Evolutionary conservation across 164 flowering plant species (phyloP).

Genomic region (Aristolochia fimbriata): DNA sequence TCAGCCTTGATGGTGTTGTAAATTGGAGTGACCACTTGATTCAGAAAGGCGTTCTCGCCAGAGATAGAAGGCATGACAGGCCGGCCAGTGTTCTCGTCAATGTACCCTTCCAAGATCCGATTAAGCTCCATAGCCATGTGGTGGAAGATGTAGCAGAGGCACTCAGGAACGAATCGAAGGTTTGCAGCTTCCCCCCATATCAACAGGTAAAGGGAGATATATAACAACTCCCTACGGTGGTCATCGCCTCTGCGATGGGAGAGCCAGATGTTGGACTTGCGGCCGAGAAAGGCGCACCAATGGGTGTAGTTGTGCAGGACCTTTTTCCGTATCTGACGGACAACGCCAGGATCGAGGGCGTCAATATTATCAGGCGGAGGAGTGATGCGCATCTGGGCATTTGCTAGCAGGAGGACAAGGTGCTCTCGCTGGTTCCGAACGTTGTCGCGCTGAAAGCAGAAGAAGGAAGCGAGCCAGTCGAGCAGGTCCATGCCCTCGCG

Average conservation of each 20-base stretch:
- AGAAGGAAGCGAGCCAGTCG: conserved; percentile 81
- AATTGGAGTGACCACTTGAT: conserved; percentile 7
- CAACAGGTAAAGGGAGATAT: conserved; percentile 49
- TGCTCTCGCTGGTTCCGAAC: conserved; percentile 87
- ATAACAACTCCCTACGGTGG: conserved; percentile 48
- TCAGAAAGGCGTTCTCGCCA: conserved; percentile 11
- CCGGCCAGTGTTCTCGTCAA: conserved; percentile 44
- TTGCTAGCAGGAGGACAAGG: conserved; percentile 81
- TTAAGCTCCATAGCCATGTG: conserved; percentile 75
- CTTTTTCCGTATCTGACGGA: conserved; percentile 51
- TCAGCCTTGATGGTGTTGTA: conserved; percentile 24
- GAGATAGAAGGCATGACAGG: conserved; percentile 5
- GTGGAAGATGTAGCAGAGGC: conserved; percentile 75
- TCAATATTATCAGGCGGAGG: conserved; percentile 49
- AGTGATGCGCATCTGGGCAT: conserved; percentile 78
- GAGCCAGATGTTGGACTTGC: conserved; percentile 29
- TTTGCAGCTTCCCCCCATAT: conserved; percentile 95
- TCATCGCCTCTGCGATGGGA: conserved; percentile 12
- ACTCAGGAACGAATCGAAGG: conserved; percentile 71
- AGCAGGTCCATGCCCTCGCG: conserved; percentile 45
- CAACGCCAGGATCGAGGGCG: conserved; percentile 40
- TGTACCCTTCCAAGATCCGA: conserved; percentile 45
- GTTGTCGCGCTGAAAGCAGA: conserved; percentile 82
- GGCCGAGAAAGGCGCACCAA: conserved; percentile 76
- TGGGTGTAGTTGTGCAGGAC: conserved; percentile 55